These are phyloP conservation scores for grape (Vitis vinifera) DNA, from an alignment of 164 flowering plant genomes.

Conservation along the genomic window ASM3070453v1 NC_081814.1:547501-548000, in stretches of 20 bases:
- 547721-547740: background rate
- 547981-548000: constrained; percentile 85
- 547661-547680: background rate
- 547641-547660: background rate
- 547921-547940: constrained; percentile 1
- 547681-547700: background rate
- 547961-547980: constrained; percentile 83
- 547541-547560: too few relatives aligned
- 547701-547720: background rate
- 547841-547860: constrained; percentile 98
- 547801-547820: background rate
- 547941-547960: background rate
- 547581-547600: too few relatives aligned
- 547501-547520: too few relatives aligned
- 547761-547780: background rate
- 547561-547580: too few relatives aligned
- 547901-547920: background rate
- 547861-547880: constrained; percentile 71
- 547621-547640: background rate
- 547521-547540: too few relatives aligned
- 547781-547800: background rate
- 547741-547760: background rate
- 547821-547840: constrained; percentile 80
- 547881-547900: constrained; percentile 64
- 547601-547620: background rate